These are phyloP conservation scores for Chrysopogon serrulatus DNA, from an alignment of 176 grass and related monocot species.

Conservation along the genomic window DNA sequence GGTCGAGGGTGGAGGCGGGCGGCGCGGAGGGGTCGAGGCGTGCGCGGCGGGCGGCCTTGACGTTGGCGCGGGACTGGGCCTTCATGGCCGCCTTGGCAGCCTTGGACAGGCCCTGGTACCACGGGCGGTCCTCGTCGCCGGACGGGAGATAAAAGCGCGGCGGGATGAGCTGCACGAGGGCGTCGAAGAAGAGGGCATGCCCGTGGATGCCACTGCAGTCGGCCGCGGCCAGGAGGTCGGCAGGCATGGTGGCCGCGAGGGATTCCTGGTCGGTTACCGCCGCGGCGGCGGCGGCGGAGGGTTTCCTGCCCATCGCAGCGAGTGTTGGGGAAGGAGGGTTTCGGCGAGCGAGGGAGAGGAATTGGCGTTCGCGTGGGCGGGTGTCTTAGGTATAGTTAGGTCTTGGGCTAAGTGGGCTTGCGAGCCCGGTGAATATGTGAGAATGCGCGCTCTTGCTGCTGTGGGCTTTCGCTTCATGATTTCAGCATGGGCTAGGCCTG, in stretches of 20 bases:
- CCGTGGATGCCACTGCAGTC: slow-evolving; percentile 16
- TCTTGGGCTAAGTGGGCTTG: slow-evolving; percentile 3
- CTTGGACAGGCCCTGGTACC: slow-evolving; percentile 81
- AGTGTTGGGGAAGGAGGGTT: slow-evolving; percentile 21
- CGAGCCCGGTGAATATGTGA: background rate
- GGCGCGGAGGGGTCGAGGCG: slow-evolving; percentile 56
- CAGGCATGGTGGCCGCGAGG: slow-evolving; percentile 10
- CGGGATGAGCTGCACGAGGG: slow-evolving; percentile 79
- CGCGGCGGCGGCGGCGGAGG: slow-evolving; percentile 4
- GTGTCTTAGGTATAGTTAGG: background rate
- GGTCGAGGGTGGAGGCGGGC: slow-evolving; percentile 62
- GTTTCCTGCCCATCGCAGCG: slow-evolving; percentile 30
- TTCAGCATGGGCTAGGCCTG: background rate
- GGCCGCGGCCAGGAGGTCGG: slow-evolving; percentile 30
- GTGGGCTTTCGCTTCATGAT: background rate
- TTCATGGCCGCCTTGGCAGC: slow-evolving; percentile 60
- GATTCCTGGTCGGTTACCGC: background rate
- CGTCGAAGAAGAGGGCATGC: slow-evolving; percentile 74
- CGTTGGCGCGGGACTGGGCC: slow-evolving; percentile 61
- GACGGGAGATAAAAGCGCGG: slow-evolving; percentile 65
- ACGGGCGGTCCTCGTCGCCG: slow-evolving; percentile 65
- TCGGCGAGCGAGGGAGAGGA: background rate
- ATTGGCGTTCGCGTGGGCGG: background rate
- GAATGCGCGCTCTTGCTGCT: background rate
- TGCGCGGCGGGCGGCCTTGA: slow-evolving; percentile 59